Base-by-base conservation (phyloP, 2,329 filamentous ascomycete species). In the Pseudocercospora macadamiae region DNA sequence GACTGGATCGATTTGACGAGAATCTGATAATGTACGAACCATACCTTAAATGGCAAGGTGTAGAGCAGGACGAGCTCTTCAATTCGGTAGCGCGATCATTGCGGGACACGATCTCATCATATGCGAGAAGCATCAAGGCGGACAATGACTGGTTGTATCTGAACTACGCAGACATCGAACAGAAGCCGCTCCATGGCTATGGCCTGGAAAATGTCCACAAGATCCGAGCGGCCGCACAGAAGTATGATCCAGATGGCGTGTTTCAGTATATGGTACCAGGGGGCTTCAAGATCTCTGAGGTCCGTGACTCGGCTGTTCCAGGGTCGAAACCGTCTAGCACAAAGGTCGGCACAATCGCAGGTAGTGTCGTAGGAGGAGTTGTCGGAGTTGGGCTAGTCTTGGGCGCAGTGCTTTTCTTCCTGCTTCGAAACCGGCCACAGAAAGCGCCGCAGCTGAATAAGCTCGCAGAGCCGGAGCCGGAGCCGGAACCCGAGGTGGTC, bases 1-100 rank as follows among this genome's bases (percentile, higher is more conserved):
- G 74, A 5, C 68, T 77, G 2, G 61, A 69, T 57, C 77, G 75
- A 73, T 55, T 51, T 1, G 62, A 73, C 16, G 54, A 62, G 2
- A 65, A 64, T 8, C 44, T 57, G 9, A 51, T 61, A 18, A 18
- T 61, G 45, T 61, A 51, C 14, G 54, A 61, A 21, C 48, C 58
- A 9, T 61, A 61, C 21, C 44, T 57, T 9, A 57, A 57, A 45
- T 61, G 58, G 58, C 34, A 54, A 19, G 36, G 25, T 16, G 36
- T 21, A 16, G 51, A 54, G 5, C 51, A 54, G 39, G 51, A 54
- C 16, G 51, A 36, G 36, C 37, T 54, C 2, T 54, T 54, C 37
- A 16, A 54, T 4, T 12, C 32, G 9, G 34, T 44, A 37, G 51
- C 51, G 9, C 51, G 36, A 3, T 54, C 25, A 16, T n/a, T 54